phyloP scores from a whole-genome alignment of 805 yeast genomes.

The Lachancea cidri region DNA sequence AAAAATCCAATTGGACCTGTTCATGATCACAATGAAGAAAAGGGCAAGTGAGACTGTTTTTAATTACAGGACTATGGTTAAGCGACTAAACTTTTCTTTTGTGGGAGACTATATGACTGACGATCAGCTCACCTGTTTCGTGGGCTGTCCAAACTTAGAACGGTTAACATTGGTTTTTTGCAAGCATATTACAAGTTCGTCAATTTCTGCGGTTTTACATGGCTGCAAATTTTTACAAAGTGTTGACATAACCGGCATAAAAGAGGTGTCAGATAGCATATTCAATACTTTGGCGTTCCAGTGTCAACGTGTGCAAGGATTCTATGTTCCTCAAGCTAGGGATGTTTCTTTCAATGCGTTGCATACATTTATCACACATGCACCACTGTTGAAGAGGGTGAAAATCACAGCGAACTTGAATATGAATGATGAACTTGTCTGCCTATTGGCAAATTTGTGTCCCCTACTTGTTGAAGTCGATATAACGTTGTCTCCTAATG shows the following conservation, averaged over 20 bases:
- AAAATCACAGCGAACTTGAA: slow-evolving; percentile 68
- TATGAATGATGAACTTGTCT: slow-evolving; percentile 59
- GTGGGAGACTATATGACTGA: slow-evolving; percentile 67
- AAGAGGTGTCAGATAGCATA: slow-evolving; percentile 62
- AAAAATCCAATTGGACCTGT: slow-evolving; percentile 48
- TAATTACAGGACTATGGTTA: slow-evolving; percentile 64
- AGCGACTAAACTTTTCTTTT: slow-evolving; percentile 73
- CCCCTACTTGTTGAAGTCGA: slow-evolving; percentile 84
- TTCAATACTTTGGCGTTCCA: slow-evolving; percentile 59
- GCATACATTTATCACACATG: slow-evolving; percentile 48
- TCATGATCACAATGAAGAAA: slow-evolving; percentile 29
- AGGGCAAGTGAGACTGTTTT: slow-evolving; percentile 43
- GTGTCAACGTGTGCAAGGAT: slow-evolving; percentile 79
- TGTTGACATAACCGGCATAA: slow-evolving; percentile 80
- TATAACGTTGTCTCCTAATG: slow-evolving; percentile 68
- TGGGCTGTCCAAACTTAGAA: slow-evolving; percentile 72
- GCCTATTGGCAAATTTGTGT: slow-evolving; percentile 62
- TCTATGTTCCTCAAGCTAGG: slow-evolving; percentile 82
- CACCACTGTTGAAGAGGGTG: slow-evolving; percentile 76
- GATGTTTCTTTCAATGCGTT: slow-evolving; percentile 65
- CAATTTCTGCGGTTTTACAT: slow-evolving; percentile 56
- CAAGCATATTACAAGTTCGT: slow-evolving; percentile 50
- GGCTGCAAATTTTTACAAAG: slow-evolving; percentile 73
- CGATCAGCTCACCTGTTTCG: slow-evolving; percentile 51
- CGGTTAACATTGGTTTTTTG: slow-evolving; percentile 84